These are phyloP conservation scores for Xylariomycetidae sp. DNA, from an alignment of 2,329 filamentous ascomycete species.

Conservation along the genomic window DNA sequence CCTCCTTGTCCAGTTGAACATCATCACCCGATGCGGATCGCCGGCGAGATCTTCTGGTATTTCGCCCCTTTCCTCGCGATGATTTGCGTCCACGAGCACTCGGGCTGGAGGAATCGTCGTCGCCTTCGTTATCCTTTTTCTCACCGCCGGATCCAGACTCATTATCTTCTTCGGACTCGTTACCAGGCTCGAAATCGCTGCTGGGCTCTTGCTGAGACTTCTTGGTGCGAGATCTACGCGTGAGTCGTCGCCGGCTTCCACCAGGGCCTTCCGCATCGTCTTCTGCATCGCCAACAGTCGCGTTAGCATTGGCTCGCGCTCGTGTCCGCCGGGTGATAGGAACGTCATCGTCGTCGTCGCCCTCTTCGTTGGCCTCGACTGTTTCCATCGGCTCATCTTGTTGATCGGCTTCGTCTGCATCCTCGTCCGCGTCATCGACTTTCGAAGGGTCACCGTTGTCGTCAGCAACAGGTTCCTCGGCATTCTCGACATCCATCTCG, in stretches of 20 bases:
- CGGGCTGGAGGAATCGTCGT: slow-evolving; percentile 43
- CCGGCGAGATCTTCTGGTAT: slow-evolving; percentile 41
- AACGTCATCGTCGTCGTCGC: slow-evolving; percentile 43
- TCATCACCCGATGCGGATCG: slow-evolving; percentile 49
- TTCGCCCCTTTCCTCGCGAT: slow-evolving; percentile 29
- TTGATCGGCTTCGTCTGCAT: slow-evolving; percentile 5
- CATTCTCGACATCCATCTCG: slow-evolving; percentile 19
- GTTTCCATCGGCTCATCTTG: slow-evolving; percentile 27
- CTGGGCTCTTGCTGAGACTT: slow-evolving; percentile 47
- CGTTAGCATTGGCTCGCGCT: slow-evolving; percentile 15
- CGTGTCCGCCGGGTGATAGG: slow-evolving; percentile 42
- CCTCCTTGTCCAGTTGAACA: slow-evolving; percentile 54
- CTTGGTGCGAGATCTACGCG: slow-evolving; percentile 39
- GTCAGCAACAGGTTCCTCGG: slow-evolving; percentile 19
- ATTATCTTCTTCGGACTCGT: slow-evolving; percentile 52
- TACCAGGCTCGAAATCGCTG: slow-evolving; percentile 56
- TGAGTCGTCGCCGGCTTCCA: slow-evolving; percentile 40
- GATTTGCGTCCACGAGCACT: slow-evolving; percentile 42
- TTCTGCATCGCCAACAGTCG: slow-evolving; percentile 12
- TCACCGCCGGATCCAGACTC: slow-evolving; percentile 32
- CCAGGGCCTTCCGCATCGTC: slow-evolving; percentile 19
- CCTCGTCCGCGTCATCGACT: slow-evolving; percentile 8
- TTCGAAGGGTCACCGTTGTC: slow-evolving; percentile 11
- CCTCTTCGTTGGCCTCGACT: slow-evolving; percentile 25
- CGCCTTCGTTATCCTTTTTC: slow-evolving; percentile 26